These are phyloP conservation scores for Aspergillus novofumigatus DNA, from an alignment of 2,329 filamentous ascomycete genomes.

Conservation along the genomic window DNA sequence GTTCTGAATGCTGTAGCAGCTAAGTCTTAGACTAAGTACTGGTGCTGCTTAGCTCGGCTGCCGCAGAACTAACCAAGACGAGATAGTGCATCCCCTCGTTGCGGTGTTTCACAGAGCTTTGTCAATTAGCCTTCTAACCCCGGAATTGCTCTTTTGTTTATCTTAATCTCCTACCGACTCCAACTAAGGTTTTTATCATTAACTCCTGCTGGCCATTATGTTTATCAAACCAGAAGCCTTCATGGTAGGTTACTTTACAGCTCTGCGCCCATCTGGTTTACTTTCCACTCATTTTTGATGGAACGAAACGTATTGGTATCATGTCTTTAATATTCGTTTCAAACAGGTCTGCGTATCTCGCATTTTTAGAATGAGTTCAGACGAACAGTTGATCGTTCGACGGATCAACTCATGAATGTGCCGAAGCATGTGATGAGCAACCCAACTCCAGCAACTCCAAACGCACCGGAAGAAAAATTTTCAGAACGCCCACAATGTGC, in stretches of 20 bases:
- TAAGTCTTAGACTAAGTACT: too few relatives aligned
- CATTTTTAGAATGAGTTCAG: background rate
- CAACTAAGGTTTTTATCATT: background rate
- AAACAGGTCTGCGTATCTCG: background rate
- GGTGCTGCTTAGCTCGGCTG: background rate
- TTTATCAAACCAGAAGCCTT: background rate
- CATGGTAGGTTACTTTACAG: background rate
- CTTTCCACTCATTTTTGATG: background rate
- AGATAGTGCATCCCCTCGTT: background rate
- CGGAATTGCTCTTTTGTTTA: too few relatives aligned
- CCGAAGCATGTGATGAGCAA: background rate
- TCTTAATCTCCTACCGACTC: too few relatives aligned
- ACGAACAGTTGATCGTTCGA: background rate
- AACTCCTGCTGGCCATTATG: background rate
- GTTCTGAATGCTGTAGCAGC: too few relatives aligned
- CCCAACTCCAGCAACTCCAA: slow-evolving; percentile 14
- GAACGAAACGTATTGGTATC: background rate
- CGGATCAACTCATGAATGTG: background rate
- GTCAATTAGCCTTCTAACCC: too few relatives aligned
- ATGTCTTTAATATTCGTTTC: background rate
- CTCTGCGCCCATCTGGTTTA: background rate
- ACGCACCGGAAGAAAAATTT: slow-evolving; percentile 8
- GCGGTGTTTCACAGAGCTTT: background rate
- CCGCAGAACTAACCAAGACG: too few relatives aligned
- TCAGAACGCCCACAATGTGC: slow-evolving; percentile 21